Conservation (phyloP, 2,329 filamentous ascomycete genomes). For the Colletotrichum cordylinicola region DNA sequence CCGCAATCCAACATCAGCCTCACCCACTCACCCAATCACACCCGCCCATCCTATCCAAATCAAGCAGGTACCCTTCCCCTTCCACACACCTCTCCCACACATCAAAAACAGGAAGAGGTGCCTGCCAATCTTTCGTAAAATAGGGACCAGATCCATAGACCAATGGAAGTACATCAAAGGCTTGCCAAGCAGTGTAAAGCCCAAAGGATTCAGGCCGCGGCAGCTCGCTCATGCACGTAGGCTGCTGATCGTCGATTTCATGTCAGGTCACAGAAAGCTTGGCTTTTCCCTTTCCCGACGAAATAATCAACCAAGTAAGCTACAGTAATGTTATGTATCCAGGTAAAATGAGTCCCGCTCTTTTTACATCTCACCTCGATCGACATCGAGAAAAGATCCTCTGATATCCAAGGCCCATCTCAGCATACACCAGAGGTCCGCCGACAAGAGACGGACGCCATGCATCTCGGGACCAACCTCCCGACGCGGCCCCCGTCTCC, state of each 20-base stretch:
- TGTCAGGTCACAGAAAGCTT: not conserved
- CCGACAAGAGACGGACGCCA: not conserved
- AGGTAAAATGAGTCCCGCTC: not conserved
- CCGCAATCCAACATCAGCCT: not conserved
- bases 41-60: not conserved
- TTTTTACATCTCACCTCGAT: too few species aligned
- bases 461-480: not conserved
- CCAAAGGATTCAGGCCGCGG: not conserved
- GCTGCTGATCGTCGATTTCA: not conserved
- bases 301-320: too few species aligned
- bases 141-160: not conserved
- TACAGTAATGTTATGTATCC: too few species aligned
- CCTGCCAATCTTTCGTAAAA: too few species aligned
- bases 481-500: not conserved
- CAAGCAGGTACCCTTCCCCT: not conserved
- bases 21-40: not conserved
- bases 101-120: too few species aligned
- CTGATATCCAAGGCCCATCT: not conserved
- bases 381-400: too few species aligned
- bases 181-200: not conserved
- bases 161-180: not conserved
- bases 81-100: not conserved
- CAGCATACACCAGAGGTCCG: rapidly evolving
- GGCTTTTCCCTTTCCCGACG: not conserved
- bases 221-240: not conserved